Conservation (phyloP, 768 basidiomycete species). For the Hysterangium stoloniferum region DNA sequence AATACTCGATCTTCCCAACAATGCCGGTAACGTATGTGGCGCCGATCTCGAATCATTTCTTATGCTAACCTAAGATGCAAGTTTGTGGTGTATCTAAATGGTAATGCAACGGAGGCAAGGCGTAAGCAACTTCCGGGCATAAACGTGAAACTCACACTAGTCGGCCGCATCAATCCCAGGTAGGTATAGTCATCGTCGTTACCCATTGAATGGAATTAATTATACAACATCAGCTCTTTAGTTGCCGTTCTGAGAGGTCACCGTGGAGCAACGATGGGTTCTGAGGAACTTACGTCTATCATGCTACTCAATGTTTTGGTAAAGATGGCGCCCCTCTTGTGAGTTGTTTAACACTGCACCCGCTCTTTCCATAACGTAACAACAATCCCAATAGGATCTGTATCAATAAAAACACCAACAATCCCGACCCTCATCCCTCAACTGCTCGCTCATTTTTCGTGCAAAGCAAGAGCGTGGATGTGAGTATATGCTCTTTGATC, state of each 20-base stretch:
- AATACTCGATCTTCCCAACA: constrained; percentile 39
- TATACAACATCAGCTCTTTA: constrained; percentile 1
- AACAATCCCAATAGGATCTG: not conserved
- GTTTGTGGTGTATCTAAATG: constrained; percentile 53
- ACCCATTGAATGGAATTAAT: no score
- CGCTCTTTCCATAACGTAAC: no score
- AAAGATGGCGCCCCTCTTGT: constrained; percentile 61
- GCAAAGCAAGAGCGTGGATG: constrained; percentile 44
- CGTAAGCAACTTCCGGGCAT: constrained; percentile 45
- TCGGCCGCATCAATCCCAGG: constrained; percentile 52
- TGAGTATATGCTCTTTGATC: constrained; percentile 1
- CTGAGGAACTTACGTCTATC: not conserved
- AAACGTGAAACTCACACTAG: constrained; percentile 55
- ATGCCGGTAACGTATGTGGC: constrained; percentile 39
- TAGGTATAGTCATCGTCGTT: constrained; percentile 18
- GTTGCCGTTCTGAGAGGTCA: not conserved
- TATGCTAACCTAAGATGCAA: constrained; percentile 21
- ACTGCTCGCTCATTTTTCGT: constrained; percentile 71
- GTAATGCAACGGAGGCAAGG: constrained; percentile 11
- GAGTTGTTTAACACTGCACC: no score
- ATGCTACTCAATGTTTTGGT: constrained; percentile 50
- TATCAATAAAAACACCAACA: not conserved
- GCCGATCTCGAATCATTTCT: not conserved
- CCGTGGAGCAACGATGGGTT: no score
- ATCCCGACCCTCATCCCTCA: constrained; percentile 44